These are phyloP conservation scores for Ganoderma meredithae DNA, from an alignment of 1,284 basidiomycete species.

Conservation along the genomic window DNA sequence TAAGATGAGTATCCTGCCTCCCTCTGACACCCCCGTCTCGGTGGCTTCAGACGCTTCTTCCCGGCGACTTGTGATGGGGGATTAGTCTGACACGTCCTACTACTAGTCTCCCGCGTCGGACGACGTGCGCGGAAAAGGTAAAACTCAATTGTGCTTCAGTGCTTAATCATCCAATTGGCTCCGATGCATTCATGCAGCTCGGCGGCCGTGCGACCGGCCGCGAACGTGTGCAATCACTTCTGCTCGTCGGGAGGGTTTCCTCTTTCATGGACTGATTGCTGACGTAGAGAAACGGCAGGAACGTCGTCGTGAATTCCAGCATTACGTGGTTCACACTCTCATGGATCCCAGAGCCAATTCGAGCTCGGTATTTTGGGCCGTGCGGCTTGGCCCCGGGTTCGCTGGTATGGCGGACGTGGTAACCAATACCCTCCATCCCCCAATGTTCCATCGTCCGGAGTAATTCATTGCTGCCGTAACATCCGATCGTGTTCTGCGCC, in stretches of 20 bases:
- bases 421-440: neutral
- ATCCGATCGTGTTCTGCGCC: neutral
- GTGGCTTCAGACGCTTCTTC: conserved; percentile 5
- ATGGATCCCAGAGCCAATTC: neutral
- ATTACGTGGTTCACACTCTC: conserved; percentile 3
- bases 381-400: neutral
- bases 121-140: conserved; percentile 6
- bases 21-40: neutral
- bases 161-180: neutral
- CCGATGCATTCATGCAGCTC: neutral
- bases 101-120: conserved; percentile 4
- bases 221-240: neutral
- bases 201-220: neutral
- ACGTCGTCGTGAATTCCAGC: neutral
- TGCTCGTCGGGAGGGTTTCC: neutral
- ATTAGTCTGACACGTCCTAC: conserved; percentile 1
- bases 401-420: neutral
- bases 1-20: neutral
- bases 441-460: neutral
- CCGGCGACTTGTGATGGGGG: neutral
- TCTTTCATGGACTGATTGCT: neutral
- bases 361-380: neutral
- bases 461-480: neutral
- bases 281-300: neutral
- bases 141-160: conserved; percentile 7